Base-by-base conservation (phyloP, 345 rosid genomes). In the Isatis tinctoria region DNA sequence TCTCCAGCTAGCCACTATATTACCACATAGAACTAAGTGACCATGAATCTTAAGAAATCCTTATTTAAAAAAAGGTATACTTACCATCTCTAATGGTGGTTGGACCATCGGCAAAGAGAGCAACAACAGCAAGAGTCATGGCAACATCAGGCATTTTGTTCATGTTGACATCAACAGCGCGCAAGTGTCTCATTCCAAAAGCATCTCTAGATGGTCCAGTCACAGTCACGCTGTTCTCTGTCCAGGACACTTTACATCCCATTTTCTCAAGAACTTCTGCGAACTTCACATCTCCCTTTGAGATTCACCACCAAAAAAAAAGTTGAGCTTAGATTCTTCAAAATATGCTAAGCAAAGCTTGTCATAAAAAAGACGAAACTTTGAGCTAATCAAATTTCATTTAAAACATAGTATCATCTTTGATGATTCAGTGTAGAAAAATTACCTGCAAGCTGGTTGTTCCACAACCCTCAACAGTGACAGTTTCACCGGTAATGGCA, bases 141-240 rank as follows among this genome's bases (percentile, higher is more conserved):
- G 98, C 98, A 68, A 90, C 99, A 67, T 95, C 98, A 28, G 98
- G 98, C 98, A 95, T 95, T 87, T 95, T 95, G 89, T 95, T 92
- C 99, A 92, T 92, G 88, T 95, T 87, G 47, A 95, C 94, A 61
- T 92, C 99, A 72, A 95, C 73, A 56, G 91, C 93, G 0, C 58
- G 74, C 72, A 95, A 79, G 79, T 89, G 94, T 64, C 88, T 92
- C 81, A 83, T 84, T 59, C 92, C 85, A 40, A 72, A 87, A 69
- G 91, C 82, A 78, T 82, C 86, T 58, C 94, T 82, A 8, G 91
- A 87, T 54, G 96, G 98, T 54, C 99, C 99, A 6, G 89, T 83
- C 53, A 92, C 94, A 0, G 99, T 89, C 61, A 95, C 98, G 71
- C 96, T 90, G 82, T 85, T 92, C 82, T 90, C 94, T 11, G 85